phyloP scores from a whole-genome alignment of 345 rosid species.

The Populus pruinosa region DNA sequence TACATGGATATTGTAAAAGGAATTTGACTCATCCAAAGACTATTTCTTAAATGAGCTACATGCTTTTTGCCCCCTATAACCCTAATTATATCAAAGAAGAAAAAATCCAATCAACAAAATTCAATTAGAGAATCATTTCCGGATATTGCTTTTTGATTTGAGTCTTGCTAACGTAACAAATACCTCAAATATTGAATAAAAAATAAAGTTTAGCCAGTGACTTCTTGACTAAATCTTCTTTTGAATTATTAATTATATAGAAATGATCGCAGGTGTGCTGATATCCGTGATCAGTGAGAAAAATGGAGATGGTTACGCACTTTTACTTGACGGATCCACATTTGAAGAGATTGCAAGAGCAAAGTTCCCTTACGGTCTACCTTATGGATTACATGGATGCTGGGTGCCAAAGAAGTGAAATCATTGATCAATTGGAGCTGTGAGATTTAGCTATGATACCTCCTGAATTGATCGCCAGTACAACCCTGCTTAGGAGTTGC shows the following conservation, averaged over 20 bases:
- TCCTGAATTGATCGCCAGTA: neutral
- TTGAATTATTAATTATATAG: neutral
- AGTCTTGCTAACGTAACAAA: neutral
- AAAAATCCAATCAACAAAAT: no score
- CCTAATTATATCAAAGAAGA: neutral
- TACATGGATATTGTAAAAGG: neutral
- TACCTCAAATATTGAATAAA: neutral
- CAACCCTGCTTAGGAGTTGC: neutral
- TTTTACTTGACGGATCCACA: constrained; percentile 70
- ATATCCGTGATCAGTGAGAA: constrained; percentile 76
- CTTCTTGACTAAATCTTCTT: neutral
- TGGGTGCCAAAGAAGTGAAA: constrained; percentile 66
- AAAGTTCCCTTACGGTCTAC: constrained; percentile 86
- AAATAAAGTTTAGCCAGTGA: neutral
- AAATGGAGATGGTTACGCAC: constrained; percentile 79
- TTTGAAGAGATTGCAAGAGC: constrained; percentile 94
- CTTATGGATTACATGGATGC: constrained; percentile 94
- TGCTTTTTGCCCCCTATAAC: neutral
- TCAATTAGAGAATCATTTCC: neutral
- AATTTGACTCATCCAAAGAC: neutral
- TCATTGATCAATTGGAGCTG: neutral
- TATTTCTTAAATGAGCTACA: neutral
- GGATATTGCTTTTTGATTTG: neutral
- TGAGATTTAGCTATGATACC: neutral
- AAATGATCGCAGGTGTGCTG: constrained; percentile 60